Conservation (phyloP, 1,284 basidiomycete species). For the Apiotrichum siamense region DNA sequence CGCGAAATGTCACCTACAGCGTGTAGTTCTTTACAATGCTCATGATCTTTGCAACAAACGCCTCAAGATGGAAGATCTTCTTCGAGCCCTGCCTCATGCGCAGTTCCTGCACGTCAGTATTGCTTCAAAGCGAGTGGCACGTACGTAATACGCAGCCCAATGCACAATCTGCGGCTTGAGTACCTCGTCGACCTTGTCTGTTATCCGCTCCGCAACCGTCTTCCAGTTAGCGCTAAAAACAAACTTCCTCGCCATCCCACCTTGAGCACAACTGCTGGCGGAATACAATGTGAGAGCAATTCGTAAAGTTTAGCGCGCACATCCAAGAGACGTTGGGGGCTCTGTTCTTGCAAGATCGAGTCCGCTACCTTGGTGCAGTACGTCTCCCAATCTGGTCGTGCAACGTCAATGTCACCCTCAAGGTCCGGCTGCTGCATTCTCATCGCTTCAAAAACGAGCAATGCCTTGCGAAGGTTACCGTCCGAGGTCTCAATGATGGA, state of each 20-base stretch:
- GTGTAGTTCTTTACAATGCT: conserved; percentile 37
- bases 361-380: conserved; percentile 93
- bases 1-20: conserved; percentile 24
- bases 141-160: conserved; percentile 92
- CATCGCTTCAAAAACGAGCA: conserved; percentile 89
- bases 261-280: conserved; percentile 85
- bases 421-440: conserved; percentile 90
- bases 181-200: conserved; percentile 78
- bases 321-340: conserved; percentile 84
- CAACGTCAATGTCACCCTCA: conserved; percentile 64
- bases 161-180: conserved; percentile 87
- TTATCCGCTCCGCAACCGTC: conserved; percentile 81
- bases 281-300: conserved; percentile 93
- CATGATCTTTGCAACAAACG: conserved; percentile 54
- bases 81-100: conserved; percentile 85
- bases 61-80: conserved; percentile 93
- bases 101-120: conserved; percentile 59
- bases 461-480: conserved; percentile 90
- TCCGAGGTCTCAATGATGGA: conserved; percentile 74
- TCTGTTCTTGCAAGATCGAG: conserved; percentile 84
- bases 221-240: conserved; percentile 37
- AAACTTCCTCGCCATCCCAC: conserved; percentile 50
- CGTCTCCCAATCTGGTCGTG: conserved; percentile 99
- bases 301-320: conserved; percentile 92
- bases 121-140: conserved; percentile 31